Conservation (phyloP, 2,329 filamentous ascomycete genomes). For the Stagonosporopsis chrysanthemi region DNA sequence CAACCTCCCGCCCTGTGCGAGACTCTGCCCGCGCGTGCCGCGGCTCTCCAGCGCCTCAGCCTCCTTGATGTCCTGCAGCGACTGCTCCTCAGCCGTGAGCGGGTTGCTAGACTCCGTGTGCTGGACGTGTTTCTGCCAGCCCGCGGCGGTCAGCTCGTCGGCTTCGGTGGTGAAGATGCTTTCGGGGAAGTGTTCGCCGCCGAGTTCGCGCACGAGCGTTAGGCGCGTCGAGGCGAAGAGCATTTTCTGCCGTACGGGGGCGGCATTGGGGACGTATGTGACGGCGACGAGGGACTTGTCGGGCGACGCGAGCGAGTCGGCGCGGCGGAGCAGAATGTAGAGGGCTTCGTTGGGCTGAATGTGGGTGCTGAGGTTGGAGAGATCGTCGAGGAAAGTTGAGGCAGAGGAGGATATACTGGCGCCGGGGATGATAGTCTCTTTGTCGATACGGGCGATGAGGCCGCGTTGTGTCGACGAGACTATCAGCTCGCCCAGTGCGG, state of each 20-base stretch:
- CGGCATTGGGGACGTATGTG: constrained; percentile 80
- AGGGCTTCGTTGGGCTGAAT: constrained; percentile 72
- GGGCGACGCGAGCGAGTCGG: constrained; percentile 57
- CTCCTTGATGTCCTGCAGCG: constrained; percentile 74
- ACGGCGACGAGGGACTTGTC: constrained; percentile 65
- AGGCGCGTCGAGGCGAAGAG: constrained; percentile 80
- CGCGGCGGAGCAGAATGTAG: constrained; percentile 77
- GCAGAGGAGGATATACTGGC: constrained; percentile 60
- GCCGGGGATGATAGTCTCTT: constrained; percentile 71
- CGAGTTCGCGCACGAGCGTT: constrained; percentile 77
- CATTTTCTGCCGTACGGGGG: constrained; percentile 86
- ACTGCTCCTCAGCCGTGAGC: constrained; percentile 79
- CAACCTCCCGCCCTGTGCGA: constrained; percentile 48
- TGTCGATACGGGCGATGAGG: constrained; percentile 72
- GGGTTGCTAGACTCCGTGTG: constrained; percentile 70
- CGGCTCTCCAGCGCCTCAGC: constrained; percentile 77
- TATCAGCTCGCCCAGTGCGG: constrained; percentile 75
- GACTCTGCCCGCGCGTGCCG: constrained; percentile 65
- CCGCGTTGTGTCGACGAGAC: constrained; percentile 69
- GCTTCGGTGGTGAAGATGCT: constrained; percentile 75
- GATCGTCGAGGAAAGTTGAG: constrained; percentile 68
- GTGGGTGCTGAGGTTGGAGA: constrained; percentile 67
- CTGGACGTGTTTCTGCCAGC: constrained; percentile 76
- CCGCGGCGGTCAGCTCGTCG: constrained; percentile 71
- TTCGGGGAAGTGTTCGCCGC: constrained; percentile 79